These are phyloP conservation scores for Sequoiadendron giganteum DNA, from an alignment of 75 land plant species.

Conservation along the genomic window DNA sequence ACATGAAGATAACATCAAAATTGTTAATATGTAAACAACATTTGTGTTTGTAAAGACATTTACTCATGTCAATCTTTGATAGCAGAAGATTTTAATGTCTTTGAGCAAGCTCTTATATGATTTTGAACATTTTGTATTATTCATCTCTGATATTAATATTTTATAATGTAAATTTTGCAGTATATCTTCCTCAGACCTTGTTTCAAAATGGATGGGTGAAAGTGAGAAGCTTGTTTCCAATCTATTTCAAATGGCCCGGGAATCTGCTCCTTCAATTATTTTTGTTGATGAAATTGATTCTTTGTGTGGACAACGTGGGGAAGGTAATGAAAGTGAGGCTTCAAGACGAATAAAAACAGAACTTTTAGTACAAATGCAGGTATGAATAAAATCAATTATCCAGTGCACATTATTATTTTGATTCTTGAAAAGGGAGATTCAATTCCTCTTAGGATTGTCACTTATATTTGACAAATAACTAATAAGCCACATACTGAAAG, in stretches of 20 bases:
- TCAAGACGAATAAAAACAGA: constrained; percentile 97
- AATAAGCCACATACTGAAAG: not conserved
- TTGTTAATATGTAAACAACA: not conserved
- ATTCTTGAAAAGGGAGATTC: not conserved
- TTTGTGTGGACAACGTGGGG: constrained; percentile 95
- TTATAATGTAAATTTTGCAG: constrained; percentile 33
- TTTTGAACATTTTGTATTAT: not conserved
- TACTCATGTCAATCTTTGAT: not conserved
- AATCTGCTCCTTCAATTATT: constrained; percentile 94
- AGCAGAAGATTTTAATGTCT: not conserved
- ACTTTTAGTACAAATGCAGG: constrained; percentile 99
- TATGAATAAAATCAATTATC: constrained; percentile 12
- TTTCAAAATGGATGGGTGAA: constrained; percentile 99
- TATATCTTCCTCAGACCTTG: constrained; percentile 95
- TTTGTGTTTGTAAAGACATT: not conserved
- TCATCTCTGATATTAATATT: not conserved
- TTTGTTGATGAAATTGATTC: constrained; percentile 99
- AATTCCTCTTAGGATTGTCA: not conserved
- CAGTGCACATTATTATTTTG: not conserved
- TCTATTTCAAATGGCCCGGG: constrained; percentile 98
- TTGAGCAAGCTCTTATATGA: not conserved
- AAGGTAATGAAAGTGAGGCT: constrained; percentile 99
- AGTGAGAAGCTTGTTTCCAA: constrained; percentile 99
- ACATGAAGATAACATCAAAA: not conserved
- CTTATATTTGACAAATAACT: not conserved